These are phyloP conservation scores for Pichia sp. DNA, from an alignment of 1,139 yeast species.

Conservation along the genomic window DNA sequence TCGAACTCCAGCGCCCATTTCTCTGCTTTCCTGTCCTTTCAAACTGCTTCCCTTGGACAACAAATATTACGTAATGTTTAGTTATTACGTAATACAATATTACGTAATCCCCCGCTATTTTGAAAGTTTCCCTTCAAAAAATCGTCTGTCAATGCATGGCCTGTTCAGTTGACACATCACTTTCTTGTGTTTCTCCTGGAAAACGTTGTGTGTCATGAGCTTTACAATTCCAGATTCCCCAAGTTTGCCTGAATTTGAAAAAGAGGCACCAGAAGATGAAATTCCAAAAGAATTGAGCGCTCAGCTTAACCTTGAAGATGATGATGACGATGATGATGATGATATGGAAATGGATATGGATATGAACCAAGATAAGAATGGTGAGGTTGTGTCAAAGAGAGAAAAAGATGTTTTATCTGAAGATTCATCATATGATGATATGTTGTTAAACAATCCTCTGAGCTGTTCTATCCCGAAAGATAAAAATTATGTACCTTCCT, in stretches of 20 bases:
- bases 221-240: conserved; percentile 14
- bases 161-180: too few relatives aligned
- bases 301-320: conserved; percentile 7
- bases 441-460: background rate
- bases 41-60: too few relatives aligned
- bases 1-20: too few relatives aligned
- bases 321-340: conserved; percentile 3
- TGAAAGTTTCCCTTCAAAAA: too few relatives aligned
- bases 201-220: conserved; percentile 8
- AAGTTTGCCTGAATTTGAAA: conserved; percentile 2
- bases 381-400: conserved; percentile 1
- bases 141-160: too few relatives aligned
- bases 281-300: conserved; percentile 8
- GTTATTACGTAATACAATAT: too few relatives aligned
- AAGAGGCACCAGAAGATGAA: conserved; percentile 1
- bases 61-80: too few relatives aligned
- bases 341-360: background rate
- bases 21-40: too few relatives aligned
- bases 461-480: conserved; percentile 5
- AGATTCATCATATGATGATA: conserved; percentile 6
- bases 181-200: too few relatives aligned
- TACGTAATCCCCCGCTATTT: too few relatives aligned
- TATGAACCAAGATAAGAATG: background rate
- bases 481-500: conserved; percentile 8
- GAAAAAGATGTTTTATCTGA: conserved; percentile 1